Conservation (phyloP, 192 early-diverging fungal species). For the Dissophora globulifera region DNA sequence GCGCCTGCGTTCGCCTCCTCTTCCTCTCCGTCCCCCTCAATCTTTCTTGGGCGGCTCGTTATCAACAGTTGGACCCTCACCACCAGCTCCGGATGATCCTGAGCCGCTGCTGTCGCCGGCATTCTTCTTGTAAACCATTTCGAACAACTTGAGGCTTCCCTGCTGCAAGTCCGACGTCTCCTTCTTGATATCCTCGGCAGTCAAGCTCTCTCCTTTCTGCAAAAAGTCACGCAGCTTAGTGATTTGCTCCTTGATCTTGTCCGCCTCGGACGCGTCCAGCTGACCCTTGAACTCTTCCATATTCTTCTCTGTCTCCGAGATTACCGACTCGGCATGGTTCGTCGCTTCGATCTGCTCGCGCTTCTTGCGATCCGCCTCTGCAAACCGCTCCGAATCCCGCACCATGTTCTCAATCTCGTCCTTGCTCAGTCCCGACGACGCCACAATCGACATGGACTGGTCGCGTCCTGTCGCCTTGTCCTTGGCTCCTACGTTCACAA, state of each 20-base stretch:
- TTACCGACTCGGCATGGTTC: conserved; percentile 93
- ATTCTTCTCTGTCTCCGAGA: conserved; percentile 94
- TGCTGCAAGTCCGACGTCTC: conserved; percentile 89
- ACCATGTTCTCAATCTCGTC: conserved; percentile 99
- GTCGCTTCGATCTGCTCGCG: conserved; percentile 94
- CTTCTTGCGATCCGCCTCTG: conserved; percentile 92
- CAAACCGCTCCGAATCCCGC: conserved; percentile 86
- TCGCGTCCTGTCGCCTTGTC: conserved; percentile 97
- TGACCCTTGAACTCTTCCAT: conserved; percentile 98
- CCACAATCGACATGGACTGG: conserved; percentile 96
- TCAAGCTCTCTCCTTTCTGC: conserved; percentile 74
- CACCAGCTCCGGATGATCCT: conserved; percentile 17
- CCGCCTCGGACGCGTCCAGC: conserved; percentile 84
- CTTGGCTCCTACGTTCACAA: conserved; percentile 96
- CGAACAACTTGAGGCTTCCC: conserved; percentile 93
- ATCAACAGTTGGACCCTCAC: conserved; percentile 47
- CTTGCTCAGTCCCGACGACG: conserved; percentile 91
- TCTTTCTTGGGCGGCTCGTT: conserved; percentile 50
- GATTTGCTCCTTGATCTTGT: conserved; percentile 89
- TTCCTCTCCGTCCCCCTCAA: neutral
- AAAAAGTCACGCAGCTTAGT: conserved; percentile 82
- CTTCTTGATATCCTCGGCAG: conserved; percentile 90
- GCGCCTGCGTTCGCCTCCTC: too few relatives aligned
- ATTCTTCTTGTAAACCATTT: conserved; percentile 94
- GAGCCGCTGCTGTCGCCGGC: conserved; percentile 1